Evolutionary conservation across 257 asterid genomes (phyloP).

Genomic region (Solanum verrucosum): DNA sequence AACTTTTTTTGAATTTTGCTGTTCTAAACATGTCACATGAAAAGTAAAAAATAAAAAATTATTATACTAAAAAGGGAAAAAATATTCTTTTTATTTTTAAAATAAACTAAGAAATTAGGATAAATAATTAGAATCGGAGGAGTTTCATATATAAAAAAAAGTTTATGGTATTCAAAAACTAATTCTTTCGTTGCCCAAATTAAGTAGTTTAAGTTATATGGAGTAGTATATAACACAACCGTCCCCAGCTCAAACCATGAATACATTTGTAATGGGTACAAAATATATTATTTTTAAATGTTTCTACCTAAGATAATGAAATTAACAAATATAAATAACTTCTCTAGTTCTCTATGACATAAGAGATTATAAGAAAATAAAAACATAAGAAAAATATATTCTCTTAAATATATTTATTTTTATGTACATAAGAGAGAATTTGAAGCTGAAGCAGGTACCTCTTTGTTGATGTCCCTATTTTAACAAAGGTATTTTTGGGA

Average conservation of each 20-base stretch:
- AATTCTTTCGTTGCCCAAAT: neutral
- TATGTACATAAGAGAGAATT: neutral
- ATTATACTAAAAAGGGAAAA: too few species aligned
- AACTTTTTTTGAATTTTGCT: too few species aligned
- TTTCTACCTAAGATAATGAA: neutral
- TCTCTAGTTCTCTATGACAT: neutral
- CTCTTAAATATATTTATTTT: neutral
- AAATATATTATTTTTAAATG: neutral
- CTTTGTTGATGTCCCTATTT: neutral
- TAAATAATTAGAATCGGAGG: neutral
- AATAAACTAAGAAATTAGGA: neutral
- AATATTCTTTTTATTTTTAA: fast-evolving
- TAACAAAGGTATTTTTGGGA: neutral
- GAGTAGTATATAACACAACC: neutral
- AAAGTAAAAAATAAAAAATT: too few species aligned
- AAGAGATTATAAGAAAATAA: neutral
- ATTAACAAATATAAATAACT: neutral
- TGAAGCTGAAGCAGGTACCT: neutral
- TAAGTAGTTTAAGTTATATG: neutral
- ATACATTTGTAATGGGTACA: neutral
- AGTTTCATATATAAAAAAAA: too few species aligned
- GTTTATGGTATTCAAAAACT: neutral
- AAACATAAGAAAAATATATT: neutral
- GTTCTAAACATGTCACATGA: too few species aligned
- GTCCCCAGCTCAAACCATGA: neutral